phyloP scores from a whole-genome alignment of 169 alveolate genomes.

The Babesia ovata region DNA sequence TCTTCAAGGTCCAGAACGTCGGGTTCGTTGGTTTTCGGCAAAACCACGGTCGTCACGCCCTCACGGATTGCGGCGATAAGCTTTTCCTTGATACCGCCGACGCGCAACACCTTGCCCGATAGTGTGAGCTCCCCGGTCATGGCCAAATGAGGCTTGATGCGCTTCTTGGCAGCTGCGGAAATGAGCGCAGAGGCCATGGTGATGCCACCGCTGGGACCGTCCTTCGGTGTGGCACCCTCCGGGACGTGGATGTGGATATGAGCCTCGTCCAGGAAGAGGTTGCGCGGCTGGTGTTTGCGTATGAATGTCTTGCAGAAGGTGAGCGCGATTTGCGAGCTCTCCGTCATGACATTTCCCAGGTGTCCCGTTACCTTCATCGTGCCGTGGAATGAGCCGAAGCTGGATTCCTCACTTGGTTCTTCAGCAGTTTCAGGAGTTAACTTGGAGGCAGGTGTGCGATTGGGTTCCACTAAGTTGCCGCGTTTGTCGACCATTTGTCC shows the following conservation, averaged over 20 bases:
- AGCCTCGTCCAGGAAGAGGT: slow-evolving; percentile 80
- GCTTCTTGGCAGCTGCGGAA: slow-evolving; percentile 79
- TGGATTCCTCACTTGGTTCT: slow-evolving; percentile 3
- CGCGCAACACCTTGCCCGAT: slow-evolving; percentile 89
- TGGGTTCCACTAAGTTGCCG: slow-evolving; percentile 56
- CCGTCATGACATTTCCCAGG: slow-evolving; percentile 92
- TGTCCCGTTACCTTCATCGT: slow-evolving; percentile 90
- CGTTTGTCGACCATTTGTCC: slow-evolving; percentile 65
- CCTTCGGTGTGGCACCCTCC: slow-evolving; percentile 94
- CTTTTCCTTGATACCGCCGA: slow-evolving; percentile 94
- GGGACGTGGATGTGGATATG: slow-evolving; percentile 91
- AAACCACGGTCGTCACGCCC: slow-evolving; percentile 80
- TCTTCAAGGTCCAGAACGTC: slow-evolving; percentile 75
- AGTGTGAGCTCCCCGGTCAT: slow-evolving; percentile 96
- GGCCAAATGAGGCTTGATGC: slow-evolving; percentile 82
- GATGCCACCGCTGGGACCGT: slow-evolving; percentile 95
- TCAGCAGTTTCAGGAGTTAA: slow-evolving; percentile 20
- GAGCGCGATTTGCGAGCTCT: slow-evolving; percentile 89
- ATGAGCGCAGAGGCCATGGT: slow-evolving; percentile 89
- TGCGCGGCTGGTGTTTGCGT: slow-evolving; percentile 68
- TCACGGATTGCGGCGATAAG: slow-evolving; percentile 90
- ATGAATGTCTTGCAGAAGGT: slow-evolving; percentile 85
- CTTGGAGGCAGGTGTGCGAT: slow-evolving; percentile 6
- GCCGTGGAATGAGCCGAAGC: slow-evolving; percentile 41
- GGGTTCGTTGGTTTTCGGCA: slow-evolving; percentile 77